Evolutionary conservation across 2,329 filamentous ascomycete genomes (phyloP), one percentile per base, ranked within the genome.

Genomic region (Colletotrichum graminicola): DNA sequence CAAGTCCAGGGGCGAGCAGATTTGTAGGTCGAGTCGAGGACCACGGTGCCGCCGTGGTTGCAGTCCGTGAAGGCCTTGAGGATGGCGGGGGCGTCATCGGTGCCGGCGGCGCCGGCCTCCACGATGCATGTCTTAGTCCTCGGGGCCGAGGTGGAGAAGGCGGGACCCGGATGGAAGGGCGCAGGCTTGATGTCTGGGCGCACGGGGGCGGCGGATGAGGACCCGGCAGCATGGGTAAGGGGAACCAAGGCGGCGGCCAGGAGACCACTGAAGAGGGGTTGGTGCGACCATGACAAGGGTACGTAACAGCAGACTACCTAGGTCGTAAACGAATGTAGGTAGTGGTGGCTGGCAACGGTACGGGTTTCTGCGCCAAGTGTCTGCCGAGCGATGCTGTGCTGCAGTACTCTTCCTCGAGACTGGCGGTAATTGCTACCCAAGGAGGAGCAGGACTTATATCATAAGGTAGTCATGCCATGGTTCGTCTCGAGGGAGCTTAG

Each of bases 1-100:
- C 74, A 93, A 79, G 75, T 93, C 88, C 43, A 93, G 77, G 0
- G 90, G 89, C 0, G 88, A 92, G 18, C 86, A 90, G 72, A 93
- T 86, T 84, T 88, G 76, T 92, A 93, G 5, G 82, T 84, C 68
- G 84, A 81, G 39, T 87, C 86, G 23, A 92, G 88, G 2, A 92
- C 82, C 6, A 91, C 86, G 16, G 87, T 88, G 10, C 90, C 90
- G 14, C 90, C 90, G 71, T 89, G 80, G 75, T 92, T 92, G 79
- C 90, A 92, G 68, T 85, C 76, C 41, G 87, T 80, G 69, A 90
- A 79, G 2, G 88, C 88, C 0, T 81, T 76, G 3, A 90, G 76
- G 66, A 91, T 87, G 61, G 84, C 70, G 32, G 73, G 79, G 79
- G 32, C 80, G 71, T 51, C 73, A n/a, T 74, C 73, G 54, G 60